phyloP scores from a whole-genome alignment of 108 stramenopile genomes.

The Nannochloropsis granulata region DNA sequence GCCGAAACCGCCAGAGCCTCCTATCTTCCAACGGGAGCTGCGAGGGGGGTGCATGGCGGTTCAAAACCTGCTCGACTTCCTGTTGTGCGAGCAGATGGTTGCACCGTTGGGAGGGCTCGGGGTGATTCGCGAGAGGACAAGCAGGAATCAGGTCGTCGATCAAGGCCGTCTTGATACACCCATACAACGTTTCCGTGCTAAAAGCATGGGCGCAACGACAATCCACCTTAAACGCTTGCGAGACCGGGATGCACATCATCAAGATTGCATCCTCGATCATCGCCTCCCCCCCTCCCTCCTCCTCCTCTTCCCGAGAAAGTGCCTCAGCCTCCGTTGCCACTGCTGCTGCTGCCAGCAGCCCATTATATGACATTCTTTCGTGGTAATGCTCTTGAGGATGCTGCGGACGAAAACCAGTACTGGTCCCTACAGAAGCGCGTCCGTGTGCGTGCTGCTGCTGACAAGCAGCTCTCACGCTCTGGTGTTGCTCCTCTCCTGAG shows the following conservation, averaged over 20 bases:
- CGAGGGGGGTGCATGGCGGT: not conserved
- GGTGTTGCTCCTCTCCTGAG: too few species aligned
- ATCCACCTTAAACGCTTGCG: not conserved
- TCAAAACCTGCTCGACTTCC: not conserved
- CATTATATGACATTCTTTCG: too few species aligned
- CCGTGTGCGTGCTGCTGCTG: too few species aligned
- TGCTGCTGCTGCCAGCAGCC: not conserved
- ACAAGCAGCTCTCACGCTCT: too few species aligned
- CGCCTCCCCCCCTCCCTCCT: not conserved
- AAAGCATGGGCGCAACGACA: not conserved
- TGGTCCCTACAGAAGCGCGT: too few species aligned
- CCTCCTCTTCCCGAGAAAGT: not conserved
- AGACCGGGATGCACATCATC: not conserved
- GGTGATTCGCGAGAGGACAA: not conserved
- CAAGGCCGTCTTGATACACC: not conserved
- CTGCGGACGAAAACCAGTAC: too few species aligned
- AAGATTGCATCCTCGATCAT: not conserved
- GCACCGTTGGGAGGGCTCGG: not conserved
- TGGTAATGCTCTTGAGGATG: too few species aligned
- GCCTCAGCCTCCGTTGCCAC: not conserved
- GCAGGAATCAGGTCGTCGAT: not conserved
- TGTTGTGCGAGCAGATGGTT: not conserved
- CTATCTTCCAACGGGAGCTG: not conserved
- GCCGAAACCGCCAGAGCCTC: not conserved
- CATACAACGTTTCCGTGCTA: not conserved